These are phyloP conservation scores for Eucalyptus curtisii DNA, from an alignment of 345 rosid genomes.

Conservation along the genomic window DNA sequence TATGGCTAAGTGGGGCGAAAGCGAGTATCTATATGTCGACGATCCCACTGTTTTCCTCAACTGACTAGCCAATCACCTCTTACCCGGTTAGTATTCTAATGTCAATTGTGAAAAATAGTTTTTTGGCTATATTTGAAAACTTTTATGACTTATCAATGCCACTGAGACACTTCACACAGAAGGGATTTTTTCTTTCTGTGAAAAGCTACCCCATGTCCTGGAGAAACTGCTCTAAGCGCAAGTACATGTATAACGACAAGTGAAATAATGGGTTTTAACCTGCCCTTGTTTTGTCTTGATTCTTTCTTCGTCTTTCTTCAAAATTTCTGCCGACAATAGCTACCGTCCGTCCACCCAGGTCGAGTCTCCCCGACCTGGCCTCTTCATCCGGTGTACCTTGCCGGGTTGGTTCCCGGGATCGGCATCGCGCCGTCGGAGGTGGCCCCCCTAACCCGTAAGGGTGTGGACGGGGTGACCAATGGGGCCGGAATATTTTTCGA, in stretches of 20 bases:
- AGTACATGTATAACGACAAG: not conserved
- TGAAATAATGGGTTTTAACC: not conserved
- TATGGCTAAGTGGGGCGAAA: not conserved
- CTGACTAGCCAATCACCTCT: not conserved
- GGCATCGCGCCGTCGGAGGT: no score
- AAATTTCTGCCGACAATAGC: not conserved
- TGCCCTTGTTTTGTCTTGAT: not conserved
- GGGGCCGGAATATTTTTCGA: no score
- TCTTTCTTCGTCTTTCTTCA: not conserved
- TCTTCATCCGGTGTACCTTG: no score
- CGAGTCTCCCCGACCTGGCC: no score
- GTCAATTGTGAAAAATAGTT: not conserved
- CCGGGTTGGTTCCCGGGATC: no score
- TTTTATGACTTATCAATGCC: not conserved
- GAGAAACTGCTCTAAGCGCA: not conserved
- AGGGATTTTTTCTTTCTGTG: not conserved
- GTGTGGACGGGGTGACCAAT: no score
- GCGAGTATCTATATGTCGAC: not conserved
- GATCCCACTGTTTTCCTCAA: not conserved
- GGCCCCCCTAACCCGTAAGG: no score
- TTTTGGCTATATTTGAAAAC: not conserved
- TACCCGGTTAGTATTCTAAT: not conserved
- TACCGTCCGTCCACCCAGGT: no score
- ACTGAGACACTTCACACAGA: not conserved
- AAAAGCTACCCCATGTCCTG: not conserved